These are phyloP conservation scores for Sarocladiaceae sp. DNA, from an alignment of 2,329 filamentous ascomycete genomes.

Conservation along the genomic window DNA sequence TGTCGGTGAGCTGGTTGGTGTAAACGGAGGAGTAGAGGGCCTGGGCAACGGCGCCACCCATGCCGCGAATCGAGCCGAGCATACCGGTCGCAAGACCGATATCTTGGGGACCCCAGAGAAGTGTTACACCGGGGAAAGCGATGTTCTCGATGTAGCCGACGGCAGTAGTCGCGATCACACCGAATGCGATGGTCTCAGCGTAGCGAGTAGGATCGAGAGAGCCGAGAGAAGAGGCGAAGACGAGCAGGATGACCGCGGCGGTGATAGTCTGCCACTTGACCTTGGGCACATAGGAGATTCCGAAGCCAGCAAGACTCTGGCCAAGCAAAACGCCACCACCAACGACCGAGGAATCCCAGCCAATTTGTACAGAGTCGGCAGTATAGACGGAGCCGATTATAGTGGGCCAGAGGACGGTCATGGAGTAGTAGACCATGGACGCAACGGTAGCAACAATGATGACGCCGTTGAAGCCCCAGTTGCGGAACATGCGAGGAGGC, in stretches of 20 bases:
- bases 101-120: conserved; percentile 41
- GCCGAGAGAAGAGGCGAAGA: conserved; percentile 28
- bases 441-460: conserved; percentile 33
- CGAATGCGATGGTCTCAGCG: conserved; percentile 27
- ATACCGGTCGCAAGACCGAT: conserved; percentile 40
- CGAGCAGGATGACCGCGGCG: conserved; percentile 24
- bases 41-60: conserved; percentile 32
- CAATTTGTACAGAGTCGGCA: conserved; percentile 30
- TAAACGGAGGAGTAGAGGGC: conserved; percentile 33
- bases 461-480: conserved; percentile 34
- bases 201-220: conserved; percentile 23
- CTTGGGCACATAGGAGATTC: conserved; percentile 30
- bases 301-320: conserved; percentile 30
- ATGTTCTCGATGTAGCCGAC: conserved; percentile 36
- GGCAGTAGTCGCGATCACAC: conserved; percentile 24
- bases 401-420: conserved; percentile 40
- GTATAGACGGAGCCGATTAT: conserved; percentile 38
- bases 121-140: conserved; percentile 36
- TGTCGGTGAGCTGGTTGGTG: conserved; percentile 28
- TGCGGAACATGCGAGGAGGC: conserved; percentile 37
- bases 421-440: conserved; percentile 40
- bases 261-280: conserved; percentile 30
- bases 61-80: conserved; percentile 40
- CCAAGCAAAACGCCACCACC: conserved; percentile 38
- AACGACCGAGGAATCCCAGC: conserved; percentile 36